These are phyloP conservation scores for Neurospora discreta DNA, from an alignment of 495 filamentous ascomycete species.

Conservation along the genomic window DNA sequence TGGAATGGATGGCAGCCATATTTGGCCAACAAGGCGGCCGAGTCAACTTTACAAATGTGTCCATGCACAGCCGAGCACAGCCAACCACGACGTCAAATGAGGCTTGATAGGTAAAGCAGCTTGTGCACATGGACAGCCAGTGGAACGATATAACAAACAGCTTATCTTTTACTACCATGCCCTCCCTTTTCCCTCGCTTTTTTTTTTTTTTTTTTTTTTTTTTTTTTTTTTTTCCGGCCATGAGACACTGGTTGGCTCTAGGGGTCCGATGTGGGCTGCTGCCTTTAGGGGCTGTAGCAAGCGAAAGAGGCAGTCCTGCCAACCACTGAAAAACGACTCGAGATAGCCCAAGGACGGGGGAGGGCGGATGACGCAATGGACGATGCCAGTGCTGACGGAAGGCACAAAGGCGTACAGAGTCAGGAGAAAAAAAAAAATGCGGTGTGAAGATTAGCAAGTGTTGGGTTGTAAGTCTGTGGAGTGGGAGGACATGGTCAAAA, in stretches of 20 bases:
- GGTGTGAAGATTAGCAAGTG: not conserved
- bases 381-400: not conserved
- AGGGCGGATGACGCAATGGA: constrained; percentile 1
- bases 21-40: not conserved
- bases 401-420: not conserved
- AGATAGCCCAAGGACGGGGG: constrained; percentile 4
- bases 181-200: not conserved
- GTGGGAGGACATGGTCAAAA: not conserved
- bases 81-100: constrained; percentile 3
- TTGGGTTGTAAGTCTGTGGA: not conserved
- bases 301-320: constrained; percentile 1
- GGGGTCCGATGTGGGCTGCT: constrained; percentile 1
- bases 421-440: not conserved
- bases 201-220: not conserved
- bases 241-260: constrained; percentile 15
- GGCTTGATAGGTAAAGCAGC: not conserved
- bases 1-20: not conserved
- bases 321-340: constrained; percentile 1
- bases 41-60: not conserved
- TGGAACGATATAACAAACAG: not conserved
- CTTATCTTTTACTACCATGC: not conserved
- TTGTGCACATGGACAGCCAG: not conserved
- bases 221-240: not conserved
- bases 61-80: not conserved
- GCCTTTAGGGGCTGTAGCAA: constrained; percentile 3